phyloP scores from a whole-genome alignment of 805 yeast genomes.

The Saccharomycopsis oosterbeekiorum region DNA sequence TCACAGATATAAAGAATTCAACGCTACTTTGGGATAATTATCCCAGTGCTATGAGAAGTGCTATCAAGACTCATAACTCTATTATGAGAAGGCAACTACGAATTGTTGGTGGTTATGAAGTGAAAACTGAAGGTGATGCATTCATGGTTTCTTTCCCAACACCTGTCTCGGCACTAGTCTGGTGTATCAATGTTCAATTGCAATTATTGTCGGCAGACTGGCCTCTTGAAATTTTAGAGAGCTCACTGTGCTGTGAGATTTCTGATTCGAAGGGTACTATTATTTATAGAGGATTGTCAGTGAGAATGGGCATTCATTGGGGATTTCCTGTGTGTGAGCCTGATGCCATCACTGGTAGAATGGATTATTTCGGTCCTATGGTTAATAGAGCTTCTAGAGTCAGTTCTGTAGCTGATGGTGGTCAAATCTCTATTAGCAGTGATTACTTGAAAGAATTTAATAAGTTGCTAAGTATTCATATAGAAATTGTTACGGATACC shows the following conservation, averaged over 20 bases:
- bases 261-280: conserved; percentile 47
- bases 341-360: conserved; percentile 89
- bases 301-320: conserved; percentile 98
- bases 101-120: conserved; percentile 95
- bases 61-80: conserved; percentile 87
- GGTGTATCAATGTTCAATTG: conserved; percentile 92
- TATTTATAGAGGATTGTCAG: conserved; percentile 82
- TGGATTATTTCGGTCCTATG: conserved; percentile 99
- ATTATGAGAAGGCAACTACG: conserved; percentile 90
- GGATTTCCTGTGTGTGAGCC: conserved; percentile 94
- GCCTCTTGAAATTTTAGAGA: conserved; percentile 86
- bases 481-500: conserved; percentile 23
- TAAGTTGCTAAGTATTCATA: conserved; percentile 38
- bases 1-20: conserved; percentile 93
- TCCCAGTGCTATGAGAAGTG: conserved; percentile 92
- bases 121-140: conserved; percentile 98
- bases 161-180: conserved; percentile 77
- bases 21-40: conserved; percentile 88
- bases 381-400: conserved; percentile 93
- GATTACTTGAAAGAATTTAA: conserved; percentile 71
- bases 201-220: conserved; percentile 80
- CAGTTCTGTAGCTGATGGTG: conserved; percentile 93
- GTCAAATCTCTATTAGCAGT: conserved; percentile 82
- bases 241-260: conserved; percentile 76
- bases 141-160: conserved; percentile 96